Evolutionary conservation across 768 basidiomycete species (phyloP), one percentile per base, ranked within the genome.

Genomic region (Peribolospora kevripleyi): DNA sequence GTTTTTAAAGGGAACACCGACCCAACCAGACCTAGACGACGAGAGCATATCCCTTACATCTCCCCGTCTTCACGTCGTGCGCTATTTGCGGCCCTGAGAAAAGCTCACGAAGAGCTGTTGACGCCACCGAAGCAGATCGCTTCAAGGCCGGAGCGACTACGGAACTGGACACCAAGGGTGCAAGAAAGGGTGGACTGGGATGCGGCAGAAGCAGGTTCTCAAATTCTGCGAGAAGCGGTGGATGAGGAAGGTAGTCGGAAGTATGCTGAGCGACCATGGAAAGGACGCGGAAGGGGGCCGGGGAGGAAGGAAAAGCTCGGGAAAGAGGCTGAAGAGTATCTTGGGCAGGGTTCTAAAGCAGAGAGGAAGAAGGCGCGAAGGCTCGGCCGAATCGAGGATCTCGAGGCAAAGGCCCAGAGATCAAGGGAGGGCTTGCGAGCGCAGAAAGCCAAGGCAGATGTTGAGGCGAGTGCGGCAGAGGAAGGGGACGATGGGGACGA

Each of bases 141-240:
- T 63, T 60, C 65, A 48, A 55, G 76, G 56, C 71, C 73, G 8
- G 72, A 72, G 41, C 71, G 74, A 61, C 58, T 79, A 13, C 68
- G 69, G 47, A 67, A 66, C 2, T 90, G 86, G 88, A 71, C 69
- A 58, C 77, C 82, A 13, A 66, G 70, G 3, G 78, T 87, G 0
- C 79, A 77, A 62, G 65, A 63, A 47, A 69, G 73, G 3, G 72
- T 93, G 37, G 75, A 88, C 64, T 91, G 88, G 88, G 73, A 77
- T 11, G 70, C 66, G 3, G 73, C 36, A 11, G 54, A 47, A 42
- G 45, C 45, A 46, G 9, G 45, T n/a, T 8, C 8, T 8, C 45
- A 46, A n/a, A 8, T 46, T 46, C 7, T 53, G 39, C 37, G 38
- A 54, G 25, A 25, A 25, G 25, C 25, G 25, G 25, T 25, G 25